Conservation (phyloP, 805 yeast genomes). For the Kluyveromyces lactis region DNA sequence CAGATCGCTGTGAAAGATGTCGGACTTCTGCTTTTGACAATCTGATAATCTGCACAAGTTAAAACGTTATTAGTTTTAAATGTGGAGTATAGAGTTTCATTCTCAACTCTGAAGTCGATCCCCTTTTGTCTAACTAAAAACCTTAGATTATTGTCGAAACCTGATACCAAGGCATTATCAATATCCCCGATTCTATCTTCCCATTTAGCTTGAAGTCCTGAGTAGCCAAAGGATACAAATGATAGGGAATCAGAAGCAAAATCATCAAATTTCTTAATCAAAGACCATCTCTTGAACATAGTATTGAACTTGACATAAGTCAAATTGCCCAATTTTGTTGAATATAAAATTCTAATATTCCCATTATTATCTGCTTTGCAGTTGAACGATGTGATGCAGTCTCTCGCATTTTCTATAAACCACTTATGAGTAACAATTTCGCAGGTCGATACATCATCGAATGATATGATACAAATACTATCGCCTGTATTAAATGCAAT, state of each 20-base stretch:
- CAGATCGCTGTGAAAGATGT: conserved; percentile 7
- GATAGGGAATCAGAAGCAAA: conserved; percentile 6
- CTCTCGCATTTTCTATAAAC: conserved; percentile 7
- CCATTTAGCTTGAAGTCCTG: neutral
- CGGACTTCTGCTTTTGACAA: conserved; percentile 8
- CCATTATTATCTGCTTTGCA: conserved; percentile 11
- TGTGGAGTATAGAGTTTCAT: neutral
- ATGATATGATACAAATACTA: conserved; percentile 11
- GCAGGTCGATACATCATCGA: conserved; percentile 8
- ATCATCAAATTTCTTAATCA: conserved; percentile 3
- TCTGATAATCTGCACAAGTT: conserved; percentile 10
- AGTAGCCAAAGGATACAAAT: conserved; percentile 3
- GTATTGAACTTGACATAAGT: conserved; percentile 10
- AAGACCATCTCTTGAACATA: conserved; percentile 4
- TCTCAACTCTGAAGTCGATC: neutral
- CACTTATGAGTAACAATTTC: conserved; percentile 7
- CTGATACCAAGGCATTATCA: conserved; percentile 5
- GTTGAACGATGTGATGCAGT: conserved; percentile 8
- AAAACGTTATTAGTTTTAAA: conserved; percentile 1
- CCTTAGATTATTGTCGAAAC: conserved; percentile 6
- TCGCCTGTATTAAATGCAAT: conserved; percentile 12
- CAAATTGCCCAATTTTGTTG: conserved; percentile 13
- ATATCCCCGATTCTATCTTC: conserved; percentile 3
- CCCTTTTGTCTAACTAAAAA: neutral
- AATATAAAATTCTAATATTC: conserved; percentile 8